phyloP scores from a whole-genome alignment of 2,329 filamentous ascomycete genomes.

The Xylaria sp. region DNA sequence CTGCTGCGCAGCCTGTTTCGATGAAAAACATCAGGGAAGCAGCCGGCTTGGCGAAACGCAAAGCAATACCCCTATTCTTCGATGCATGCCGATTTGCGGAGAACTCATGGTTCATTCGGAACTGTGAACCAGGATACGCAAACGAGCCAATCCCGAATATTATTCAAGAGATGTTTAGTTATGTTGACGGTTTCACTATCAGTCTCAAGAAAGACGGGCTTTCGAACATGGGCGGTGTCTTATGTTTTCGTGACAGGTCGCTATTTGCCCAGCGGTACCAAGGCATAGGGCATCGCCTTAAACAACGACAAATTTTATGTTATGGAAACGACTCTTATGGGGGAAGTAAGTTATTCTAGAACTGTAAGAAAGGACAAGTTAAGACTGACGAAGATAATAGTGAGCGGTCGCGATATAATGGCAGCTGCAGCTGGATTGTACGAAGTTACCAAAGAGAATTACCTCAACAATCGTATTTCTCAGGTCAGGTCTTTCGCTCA shows the following conservation, averaged over 20 bases:
- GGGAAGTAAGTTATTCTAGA: constrained; percentile 37
- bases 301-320: constrained; percentile 40
- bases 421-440: constrained; percentile 36
- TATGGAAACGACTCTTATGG: constrained; percentile 43
- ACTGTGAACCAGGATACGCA: constrained; percentile 40
- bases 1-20: constrained; percentile 42
- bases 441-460: constrained; percentile 37
- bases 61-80: constrained; percentile 42
- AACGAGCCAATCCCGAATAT: constrained; percentile 36
- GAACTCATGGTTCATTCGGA: constrained; percentile 43
- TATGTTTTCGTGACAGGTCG: constrained; percentile 34
- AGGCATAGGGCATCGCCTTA: constrained; percentile 36
- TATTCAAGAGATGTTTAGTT: constrained; percentile 42
- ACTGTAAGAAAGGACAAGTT: not conserved
- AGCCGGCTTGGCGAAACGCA: constrained; percentile 27
- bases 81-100: constrained; percentile 46
- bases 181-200: constrained; percentile 44
- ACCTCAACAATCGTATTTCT: constrained; percentile 33
- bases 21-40: constrained; percentile 43
- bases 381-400: constrained; percentile 14
- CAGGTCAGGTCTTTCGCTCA: constrained; percentile 38
- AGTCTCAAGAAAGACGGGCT: constrained; percentile 45
- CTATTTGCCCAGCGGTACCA: constrained; percentile 35
- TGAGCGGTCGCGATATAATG: constrained; percentile 42
- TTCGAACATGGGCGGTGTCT: constrained; percentile 42